phyloP scores from a whole-genome alignment of 1,284 basidiomycete genomes.

The Rhodotorula sp. region DNA sequence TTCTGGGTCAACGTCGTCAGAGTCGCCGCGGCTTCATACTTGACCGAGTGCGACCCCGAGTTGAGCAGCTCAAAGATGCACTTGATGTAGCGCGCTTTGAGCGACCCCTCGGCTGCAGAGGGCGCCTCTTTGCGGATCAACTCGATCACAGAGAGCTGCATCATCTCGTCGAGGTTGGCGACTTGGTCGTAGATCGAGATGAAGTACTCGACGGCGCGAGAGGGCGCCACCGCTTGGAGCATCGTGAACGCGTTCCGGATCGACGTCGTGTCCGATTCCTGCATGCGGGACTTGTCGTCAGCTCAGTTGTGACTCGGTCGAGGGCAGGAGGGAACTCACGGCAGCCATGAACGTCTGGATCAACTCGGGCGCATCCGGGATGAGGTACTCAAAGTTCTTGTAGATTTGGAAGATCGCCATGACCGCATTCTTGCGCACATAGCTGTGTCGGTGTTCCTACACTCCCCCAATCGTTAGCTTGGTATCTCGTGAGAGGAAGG shows the following conservation, averaged over 20 bases:
- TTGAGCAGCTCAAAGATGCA: slow-evolving; percentile 93
- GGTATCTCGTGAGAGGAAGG: neutral
- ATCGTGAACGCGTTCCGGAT: slow-evolving; percentile 97
- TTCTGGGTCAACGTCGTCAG: slow-evolving; percentile 94
- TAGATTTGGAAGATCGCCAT: slow-evolving; percentile 95
- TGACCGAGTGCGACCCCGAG: slow-evolving; percentile 88
- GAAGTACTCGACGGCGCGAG: slow-evolving; percentile 89
- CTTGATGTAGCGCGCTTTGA: slow-evolving; percentile 76
- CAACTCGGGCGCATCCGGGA: slow-evolving; percentile 95
- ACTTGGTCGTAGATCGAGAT: slow-evolving; percentile 81
- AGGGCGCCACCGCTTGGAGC: slow-evolving; percentile 82
- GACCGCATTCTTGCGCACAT: slow-evolving; percentile 97
- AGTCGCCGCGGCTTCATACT: slow-evolving; percentile 96
- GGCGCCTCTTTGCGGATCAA: slow-evolving; percentile 75
- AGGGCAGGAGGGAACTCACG: slow-evolving; percentile 46
- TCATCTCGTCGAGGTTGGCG: slow-evolving; percentile 78
- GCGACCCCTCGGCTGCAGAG: slow-evolving; percentile 31
- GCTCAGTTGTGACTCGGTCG: neutral
- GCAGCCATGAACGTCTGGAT: slow-evolving; percentile 97
- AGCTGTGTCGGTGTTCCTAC: slow-evolving; percentile 91
- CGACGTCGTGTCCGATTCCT: slow-evolving; percentile 91
- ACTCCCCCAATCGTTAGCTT: neutral
- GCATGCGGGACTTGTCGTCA: neutral
- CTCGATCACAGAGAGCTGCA: slow-evolving; percentile 97
- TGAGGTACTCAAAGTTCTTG: slow-evolving; percentile 87